A percentile compares a stretch with the other conserved stretches of the same genome.
Evolutionary conservation across 352 stramenopile genomes (phyloP).

Genomic region (Phytophthora pinifolia): DNA sequence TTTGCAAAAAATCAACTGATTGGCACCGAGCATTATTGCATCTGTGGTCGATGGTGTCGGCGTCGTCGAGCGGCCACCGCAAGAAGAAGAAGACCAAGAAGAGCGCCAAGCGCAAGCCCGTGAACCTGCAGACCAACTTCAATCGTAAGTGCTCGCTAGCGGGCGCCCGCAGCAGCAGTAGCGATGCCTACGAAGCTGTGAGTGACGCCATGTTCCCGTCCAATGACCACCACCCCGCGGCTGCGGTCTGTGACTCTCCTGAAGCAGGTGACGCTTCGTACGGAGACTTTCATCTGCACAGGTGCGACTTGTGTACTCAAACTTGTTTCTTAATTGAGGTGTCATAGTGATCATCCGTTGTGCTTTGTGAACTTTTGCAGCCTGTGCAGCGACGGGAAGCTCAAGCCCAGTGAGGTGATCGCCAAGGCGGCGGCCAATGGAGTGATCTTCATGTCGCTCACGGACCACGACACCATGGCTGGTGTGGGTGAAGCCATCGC

Average conservation of each 20-base stretch:
- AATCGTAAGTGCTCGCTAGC: slow-evolving; percentile 73
- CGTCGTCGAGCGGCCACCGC: slow-evolving; percentile 42
- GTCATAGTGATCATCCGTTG: slow-evolving; percentile 1
- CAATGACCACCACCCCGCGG: slow-evolving; percentile 51
- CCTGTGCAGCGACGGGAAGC: slow-evolving; percentile 81
- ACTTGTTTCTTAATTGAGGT: slow-evolving; percentile 1
- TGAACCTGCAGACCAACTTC: slow-evolving; percentile 85
- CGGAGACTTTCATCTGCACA: slow-evolving; percentile 87
- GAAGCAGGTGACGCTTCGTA: slow-evolving; percentile 56
- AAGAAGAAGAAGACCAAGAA: slow-evolving; percentile 83
- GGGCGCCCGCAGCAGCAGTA: slow-evolving; percentile 1
- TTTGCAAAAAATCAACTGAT: no score
- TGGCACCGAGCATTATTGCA: no score
- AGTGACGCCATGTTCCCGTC: slow-evolving; percentile 78
- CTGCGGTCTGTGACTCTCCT: slow-evolving; percentile 29
- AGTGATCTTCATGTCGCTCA: slow-evolving; percentile 82
- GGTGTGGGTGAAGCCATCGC: slow-evolving; percentile 76
- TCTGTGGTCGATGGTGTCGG: slow-evolving; percentile 49
- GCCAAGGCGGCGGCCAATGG: slow-evolving; percentile 74
- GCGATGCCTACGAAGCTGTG: slow-evolving; percentile 32
- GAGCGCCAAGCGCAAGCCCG: slow-evolving; percentile 70
- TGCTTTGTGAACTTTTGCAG: slow-evolving; percentile 28
- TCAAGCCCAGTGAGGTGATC: slow-evolving; percentile 74
- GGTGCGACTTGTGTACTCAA: slow-evolving; percentile 34
- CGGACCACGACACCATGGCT: slow-evolving; percentile 87